Conservation (phyloP, 2,329 filamentous ascomycete species). For the Chlorencoelia australis region DNA sequence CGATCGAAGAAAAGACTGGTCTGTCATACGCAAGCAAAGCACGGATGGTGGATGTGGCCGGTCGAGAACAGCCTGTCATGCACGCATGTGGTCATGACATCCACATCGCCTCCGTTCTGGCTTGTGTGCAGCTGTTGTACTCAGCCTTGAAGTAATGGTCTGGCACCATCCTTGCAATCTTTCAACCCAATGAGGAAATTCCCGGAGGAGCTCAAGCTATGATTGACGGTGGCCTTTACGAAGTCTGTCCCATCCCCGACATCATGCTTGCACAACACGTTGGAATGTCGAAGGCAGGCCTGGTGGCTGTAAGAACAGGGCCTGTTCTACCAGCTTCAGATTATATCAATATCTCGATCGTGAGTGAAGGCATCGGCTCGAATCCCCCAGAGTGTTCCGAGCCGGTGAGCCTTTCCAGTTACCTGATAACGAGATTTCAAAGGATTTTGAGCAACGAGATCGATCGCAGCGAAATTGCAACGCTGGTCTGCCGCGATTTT, state of each 20-base stretch:
- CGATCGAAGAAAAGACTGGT: conserved; percentile 44
- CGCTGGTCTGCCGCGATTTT: conserved; percentile 34
- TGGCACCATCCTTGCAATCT: conserved; percentile 52
- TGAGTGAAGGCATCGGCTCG: neutral
- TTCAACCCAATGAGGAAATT: conserved; percentile 58
- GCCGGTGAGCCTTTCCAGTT: neutral
- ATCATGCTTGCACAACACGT: conserved; percentile 45
- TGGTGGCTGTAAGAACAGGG: neutral
- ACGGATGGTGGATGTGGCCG: conserved; percentile 27
- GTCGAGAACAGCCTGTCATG: conserved; percentile 46
- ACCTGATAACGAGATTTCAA: no score
- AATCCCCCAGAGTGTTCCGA: neutral
- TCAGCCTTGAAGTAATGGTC: conserved; percentile 38
- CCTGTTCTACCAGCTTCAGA: neutral
- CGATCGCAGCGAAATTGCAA: no score
- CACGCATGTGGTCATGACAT: conserved; percentile 61
- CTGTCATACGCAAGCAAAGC: conserved; percentile 44
- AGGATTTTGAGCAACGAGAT: no score
- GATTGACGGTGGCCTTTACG: conserved; percentile 48
- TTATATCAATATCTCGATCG: neutral
- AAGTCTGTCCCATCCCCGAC: conserved; percentile 42
- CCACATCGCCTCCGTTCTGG: conserved; percentile 49
- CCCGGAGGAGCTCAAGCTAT: conserved; percentile 52
- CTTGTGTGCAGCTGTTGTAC: conserved; percentile 39
- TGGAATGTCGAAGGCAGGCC: conserved; percentile 29